A percentile compares a stretch with the other conserved stretches of the same genome.
Conservation (phyloP, 1,284 basidiomycete genomes). For the Ceratobasidium sp. region DNA sequence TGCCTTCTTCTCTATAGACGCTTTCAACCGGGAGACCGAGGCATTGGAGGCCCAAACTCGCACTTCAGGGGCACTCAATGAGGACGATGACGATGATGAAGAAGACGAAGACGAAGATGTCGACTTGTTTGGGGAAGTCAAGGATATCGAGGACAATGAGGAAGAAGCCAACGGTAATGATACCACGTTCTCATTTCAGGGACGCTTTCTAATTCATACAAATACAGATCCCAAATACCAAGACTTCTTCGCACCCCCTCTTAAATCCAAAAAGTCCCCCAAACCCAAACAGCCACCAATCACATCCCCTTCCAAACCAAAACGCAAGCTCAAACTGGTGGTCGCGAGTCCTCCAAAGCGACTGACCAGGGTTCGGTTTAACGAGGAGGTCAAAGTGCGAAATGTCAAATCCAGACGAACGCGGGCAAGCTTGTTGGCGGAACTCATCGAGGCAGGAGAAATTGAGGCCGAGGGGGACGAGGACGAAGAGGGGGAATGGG, state of each 20-base stretch:
- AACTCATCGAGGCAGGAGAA: constrained; percentile 43
- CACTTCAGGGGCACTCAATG: constrained; percentile 64
- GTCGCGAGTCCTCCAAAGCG: constrained; percentile 40
- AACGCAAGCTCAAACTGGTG: constrained; percentile 42
- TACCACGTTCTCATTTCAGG: not conserved
- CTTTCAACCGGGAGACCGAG: constrained; percentile 89
- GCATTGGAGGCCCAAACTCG: constrained; percentile 73
- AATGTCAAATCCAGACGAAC: constrained; percentile 72
- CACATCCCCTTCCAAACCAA: constrained; percentile 17
- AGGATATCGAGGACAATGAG: constrained; percentile 52
- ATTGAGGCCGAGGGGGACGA: constrained; percentile 52
- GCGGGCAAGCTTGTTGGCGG: constrained; percentile 40
- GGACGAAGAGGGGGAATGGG: constrained; percentile 41
- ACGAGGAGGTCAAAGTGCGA: constrained; percentile 80
- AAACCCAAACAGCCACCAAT: constrained; percentile 33
- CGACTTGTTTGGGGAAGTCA: constrained; percentile 74
- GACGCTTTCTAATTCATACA: not conserved
- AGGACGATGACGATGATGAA: constrained; percentile 58
- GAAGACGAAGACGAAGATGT: constrained; percentile 62
- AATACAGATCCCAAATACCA: constrained; percentile 64
- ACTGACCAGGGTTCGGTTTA: constrained; percentile 66
- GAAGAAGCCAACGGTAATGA: constrained; percentile 50
- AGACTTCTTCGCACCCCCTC: constrained; percentile 73
- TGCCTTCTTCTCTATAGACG: constrained; percentile 87
- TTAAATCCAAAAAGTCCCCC: not conserved